Conservation (phyloP, 2,329 filamentous ascomycete species). For the Hymenotorrendiella dingleyae region DNA sequence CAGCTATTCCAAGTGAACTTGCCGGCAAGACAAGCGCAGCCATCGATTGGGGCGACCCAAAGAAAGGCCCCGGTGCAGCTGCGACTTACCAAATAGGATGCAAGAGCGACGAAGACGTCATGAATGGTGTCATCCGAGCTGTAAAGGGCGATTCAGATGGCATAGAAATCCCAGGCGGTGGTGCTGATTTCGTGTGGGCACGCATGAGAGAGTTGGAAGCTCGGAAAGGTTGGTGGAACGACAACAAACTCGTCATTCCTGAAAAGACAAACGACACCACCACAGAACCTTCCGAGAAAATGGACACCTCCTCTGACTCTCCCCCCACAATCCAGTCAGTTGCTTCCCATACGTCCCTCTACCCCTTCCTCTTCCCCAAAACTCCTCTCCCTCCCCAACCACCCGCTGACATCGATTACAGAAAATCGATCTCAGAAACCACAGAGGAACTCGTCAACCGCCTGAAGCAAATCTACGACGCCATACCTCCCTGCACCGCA, state of each 20-base stretch:
- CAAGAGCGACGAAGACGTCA: slow-evolving; percentile 52
- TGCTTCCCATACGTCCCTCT: neutral
- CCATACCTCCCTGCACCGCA: slow-evolving; percentile 58
- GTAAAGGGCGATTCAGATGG: slow-evolving; percentile 53
- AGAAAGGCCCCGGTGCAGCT: slow-evolving; percentile 50
- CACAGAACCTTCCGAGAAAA: neutral
- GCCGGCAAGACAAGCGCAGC: slow-evolving; percentile 63
- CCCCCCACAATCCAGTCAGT: neutral
- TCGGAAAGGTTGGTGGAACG: slow-evolving; percentile 62
- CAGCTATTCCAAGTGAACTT: slow-evolving; percentile 47
- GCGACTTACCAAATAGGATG: slow-evolving; percentile 53
- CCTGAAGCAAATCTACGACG: slow-evolving; percentile 49
- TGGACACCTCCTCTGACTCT: slow-evolving; percentile 5
- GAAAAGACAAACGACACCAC: slow-evolving; percentile 1
- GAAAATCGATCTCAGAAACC: slow-evolving; percentile 15
- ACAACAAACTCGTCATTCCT: slow-evolving; percentile 34
- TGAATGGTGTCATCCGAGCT: slow-evolving; percentile 49
- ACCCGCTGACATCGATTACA: slow-evolving; percentile 6
- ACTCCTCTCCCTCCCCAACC: neutral
- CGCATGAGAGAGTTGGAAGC: slow-evolving; percentile 61
- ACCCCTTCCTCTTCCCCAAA: neutral
- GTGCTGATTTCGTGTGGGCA: slow-evolving; percentile 62
- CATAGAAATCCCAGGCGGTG: slow-evolving; percentile 49
- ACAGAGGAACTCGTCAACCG: slow-evolving; percentile 33
- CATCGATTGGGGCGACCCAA: slow-evolving; percentile 84